Conservation (phyloP, 2,329 filamentous ascomycete genomes). For the Apiospora phragmitis region DNA sequence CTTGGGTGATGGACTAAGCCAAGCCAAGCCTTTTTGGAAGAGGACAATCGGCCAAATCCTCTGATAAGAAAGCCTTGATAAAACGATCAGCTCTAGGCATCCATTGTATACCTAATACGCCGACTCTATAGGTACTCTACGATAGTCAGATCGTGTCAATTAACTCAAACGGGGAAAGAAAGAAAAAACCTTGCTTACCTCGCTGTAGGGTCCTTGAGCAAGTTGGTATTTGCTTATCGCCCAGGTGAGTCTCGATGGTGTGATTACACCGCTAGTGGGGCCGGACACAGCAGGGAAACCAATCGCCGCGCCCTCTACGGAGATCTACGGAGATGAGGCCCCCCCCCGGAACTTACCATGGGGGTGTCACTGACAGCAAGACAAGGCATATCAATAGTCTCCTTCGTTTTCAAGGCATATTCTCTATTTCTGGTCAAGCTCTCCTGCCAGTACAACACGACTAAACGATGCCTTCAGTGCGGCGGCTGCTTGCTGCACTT, state of each 20-base stretch:
- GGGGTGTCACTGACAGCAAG: not conserved
- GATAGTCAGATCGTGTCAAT: not conserved
- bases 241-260: slow-evolving; percentile 4
- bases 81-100: not conserved
- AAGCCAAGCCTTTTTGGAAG: not conserved
- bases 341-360: not conserved
- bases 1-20: not conserved
- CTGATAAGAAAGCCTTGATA: not conserved
- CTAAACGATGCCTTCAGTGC: not conserved
- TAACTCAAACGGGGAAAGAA: not conserved
- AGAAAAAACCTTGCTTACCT: not conserved
- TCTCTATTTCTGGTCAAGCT: not conserved
- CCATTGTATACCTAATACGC: not conserved
- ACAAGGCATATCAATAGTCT: not conserved
- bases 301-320: not conserved
- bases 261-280: not conserved
- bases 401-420: not conserved
- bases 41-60: not conserved
- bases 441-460: not conserved
- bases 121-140: not conserved
- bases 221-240: not conserved
- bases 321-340: not conserved
- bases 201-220: not conserved
- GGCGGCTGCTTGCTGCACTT: not conserved
- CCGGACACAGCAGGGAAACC: not conserved